Percentiles rank a stretch among this genome's conserved stretches.
Evolutionary conservation across 371 early-diverging fungal genomes (phyloP).

Genomic region (Mucor indicus): DNA sequence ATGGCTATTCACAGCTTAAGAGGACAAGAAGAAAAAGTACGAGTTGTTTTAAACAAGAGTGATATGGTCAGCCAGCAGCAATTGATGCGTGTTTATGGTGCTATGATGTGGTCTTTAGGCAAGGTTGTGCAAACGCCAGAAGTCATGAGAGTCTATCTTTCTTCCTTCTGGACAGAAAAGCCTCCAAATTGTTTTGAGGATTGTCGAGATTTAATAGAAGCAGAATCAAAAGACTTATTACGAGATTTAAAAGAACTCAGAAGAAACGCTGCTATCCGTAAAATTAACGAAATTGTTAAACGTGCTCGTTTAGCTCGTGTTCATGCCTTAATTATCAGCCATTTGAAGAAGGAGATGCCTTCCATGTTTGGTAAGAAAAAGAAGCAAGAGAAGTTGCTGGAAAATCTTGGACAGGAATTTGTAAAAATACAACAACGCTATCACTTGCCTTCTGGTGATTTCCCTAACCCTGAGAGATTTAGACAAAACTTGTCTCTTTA

Average conservation of each 20-base stretch:
- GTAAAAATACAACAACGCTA: constrained; percentile 66
- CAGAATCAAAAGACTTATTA: constrained; percentile 78
- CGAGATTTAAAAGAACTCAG: constrained; percentile 71
- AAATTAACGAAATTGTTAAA: constrained; percentile 89
- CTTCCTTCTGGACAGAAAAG: constrained; percentile 78
- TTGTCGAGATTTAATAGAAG: constrained; percentile 64
- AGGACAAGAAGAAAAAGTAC: constrained; percentile 84
- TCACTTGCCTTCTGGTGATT: constrained; percentile 72
- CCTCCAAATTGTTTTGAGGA: constrained; percentile 74
- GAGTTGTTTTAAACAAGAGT: constrained; percentile 84
- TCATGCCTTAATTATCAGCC: constrained; percentile 79
- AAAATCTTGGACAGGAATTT: constrained; percentile 72
- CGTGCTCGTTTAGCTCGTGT: constrained; percentile 74
- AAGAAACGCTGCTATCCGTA: constrained; percentile 76
- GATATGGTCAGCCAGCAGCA: constrained; percentile 85
- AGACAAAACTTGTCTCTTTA: constrained; percentile 59
- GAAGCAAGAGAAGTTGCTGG: constrained; percentile 71
- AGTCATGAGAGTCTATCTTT: constrained; percentile 82
- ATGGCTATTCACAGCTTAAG: constrained; percentile 71
- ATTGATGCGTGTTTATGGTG: constrained; percentile 88
- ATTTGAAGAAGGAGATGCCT: constrained; percentile 79
- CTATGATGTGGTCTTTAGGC: constrained; percentile 93
- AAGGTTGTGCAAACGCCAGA: constrained; percentile 87
- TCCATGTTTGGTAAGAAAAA: constrained; percentile 76
- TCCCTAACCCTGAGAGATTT: constrained; percentile 68